Percentiles rank a stretch among this genome's conserved stretches.
Evolutionary conservation across 306 rosid genomes (phyloP).

Genomic region (Medicago lupulina): DNA sequence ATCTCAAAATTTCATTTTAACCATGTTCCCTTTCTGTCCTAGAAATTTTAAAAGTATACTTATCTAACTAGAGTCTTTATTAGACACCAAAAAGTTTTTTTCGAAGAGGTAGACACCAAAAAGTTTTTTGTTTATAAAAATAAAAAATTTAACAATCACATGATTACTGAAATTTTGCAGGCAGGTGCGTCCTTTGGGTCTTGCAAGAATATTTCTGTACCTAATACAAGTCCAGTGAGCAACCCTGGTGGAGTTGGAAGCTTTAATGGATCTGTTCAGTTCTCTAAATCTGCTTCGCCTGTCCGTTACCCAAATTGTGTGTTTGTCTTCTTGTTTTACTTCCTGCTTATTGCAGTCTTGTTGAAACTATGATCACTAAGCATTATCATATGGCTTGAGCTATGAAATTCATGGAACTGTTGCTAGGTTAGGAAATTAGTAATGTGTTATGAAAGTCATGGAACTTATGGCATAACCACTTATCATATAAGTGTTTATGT

Average conservation of each 20-base stretch:
- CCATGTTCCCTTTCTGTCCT: slow-evolving; percentile 1
- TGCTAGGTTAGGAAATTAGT: slow-evolving; percentile 51
- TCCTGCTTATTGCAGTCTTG: slow-evolving; percentile 53
- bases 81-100: slow-evolving; percentile 2
- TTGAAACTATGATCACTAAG: slow-evolving; percentile 44
- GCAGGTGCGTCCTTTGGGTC: slow-evolving; percentile 80
- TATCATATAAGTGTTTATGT: too few species aligned
- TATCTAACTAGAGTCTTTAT: slow-evolving; percentile 26
- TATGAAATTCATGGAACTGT: slow-evolving; percentile 45
- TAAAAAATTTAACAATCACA: slow-evolving; percentile 4
- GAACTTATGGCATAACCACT: neutral
- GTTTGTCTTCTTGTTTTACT: slow-evolving; percentile 45
- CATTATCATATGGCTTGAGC: slow-evolving; percentile 42
- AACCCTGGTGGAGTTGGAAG: slow-evolving; percentile 74
- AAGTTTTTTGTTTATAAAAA: neutral
- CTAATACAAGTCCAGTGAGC: slow-evolving; percentile 60
- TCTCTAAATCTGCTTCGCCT: slow-evolving; percentile 64
- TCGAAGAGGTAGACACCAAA: slow-evolving; percentile 19
- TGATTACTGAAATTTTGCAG: slow-evolving; percentile 57
- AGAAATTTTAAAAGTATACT: neutral
- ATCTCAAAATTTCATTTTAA: neutral
- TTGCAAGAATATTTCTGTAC: slow-evolving; percentile 80
- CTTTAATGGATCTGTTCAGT: slow-evolving; percentile 94
- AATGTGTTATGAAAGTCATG: slow-evolving; percentile 31
- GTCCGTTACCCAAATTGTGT: slow-evolving; percentile 46